Conservation (phyloP, 2,329 filamentous ascomycete genomes). For the Thielaviopsis populi region DNA sequence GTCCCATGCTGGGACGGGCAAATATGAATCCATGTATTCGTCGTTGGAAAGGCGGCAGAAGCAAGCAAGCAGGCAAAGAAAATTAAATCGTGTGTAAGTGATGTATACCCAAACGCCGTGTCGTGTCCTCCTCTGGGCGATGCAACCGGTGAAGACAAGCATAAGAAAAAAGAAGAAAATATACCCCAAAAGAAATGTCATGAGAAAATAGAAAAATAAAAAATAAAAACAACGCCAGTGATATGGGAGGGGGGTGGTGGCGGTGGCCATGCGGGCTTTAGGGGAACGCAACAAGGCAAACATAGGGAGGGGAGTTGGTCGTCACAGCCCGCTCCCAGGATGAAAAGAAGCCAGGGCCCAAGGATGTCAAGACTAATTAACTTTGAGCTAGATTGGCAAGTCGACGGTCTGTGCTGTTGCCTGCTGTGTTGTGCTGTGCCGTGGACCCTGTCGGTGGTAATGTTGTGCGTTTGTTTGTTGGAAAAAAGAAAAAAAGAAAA, state of each 20-base stretch:
- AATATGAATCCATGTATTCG: background rate
- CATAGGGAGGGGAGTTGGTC: background rate
- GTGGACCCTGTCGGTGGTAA: background rate
- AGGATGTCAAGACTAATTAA: background rate
- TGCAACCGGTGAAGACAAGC: background rate
- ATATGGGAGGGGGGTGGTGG: no score
- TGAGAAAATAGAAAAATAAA: background rate
- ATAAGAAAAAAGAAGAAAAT: background rate
- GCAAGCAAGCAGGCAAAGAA: background rate
- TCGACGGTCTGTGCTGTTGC: background rate
- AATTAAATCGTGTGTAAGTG: background rate
- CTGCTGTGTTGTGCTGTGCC: no score
- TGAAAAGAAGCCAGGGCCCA: background rate
- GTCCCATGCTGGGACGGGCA: background rate
- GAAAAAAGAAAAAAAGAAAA: background rate
- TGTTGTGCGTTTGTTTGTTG: background rate
- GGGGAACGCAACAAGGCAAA: background rate
- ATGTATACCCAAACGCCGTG: constrained; percentile 6
- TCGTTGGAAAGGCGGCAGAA: background rate
- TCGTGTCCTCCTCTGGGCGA: background rate
- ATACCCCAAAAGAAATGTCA: constrained; percentile 4
- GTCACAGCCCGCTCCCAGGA: background rate
- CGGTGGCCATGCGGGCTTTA: background rate
- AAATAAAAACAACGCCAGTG: background rate
- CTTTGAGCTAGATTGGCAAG: background rate